phyloP scores from a whole-genome alignment of 371 early-diverging fungal species.

The Haplosporangium sp. region DNA sequence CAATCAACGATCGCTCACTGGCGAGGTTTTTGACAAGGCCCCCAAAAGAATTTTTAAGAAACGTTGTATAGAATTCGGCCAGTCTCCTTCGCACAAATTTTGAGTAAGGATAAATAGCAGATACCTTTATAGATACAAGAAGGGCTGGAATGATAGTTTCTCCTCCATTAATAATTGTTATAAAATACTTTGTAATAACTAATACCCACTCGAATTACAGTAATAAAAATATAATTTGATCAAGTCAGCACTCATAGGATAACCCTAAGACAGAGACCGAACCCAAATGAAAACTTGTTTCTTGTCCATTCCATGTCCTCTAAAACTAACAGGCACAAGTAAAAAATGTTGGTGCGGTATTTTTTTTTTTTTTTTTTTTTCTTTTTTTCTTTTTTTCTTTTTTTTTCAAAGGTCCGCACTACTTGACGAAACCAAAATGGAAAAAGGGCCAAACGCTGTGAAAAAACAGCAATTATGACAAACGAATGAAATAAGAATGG shows the following conservation, averaged over 20 bases:
- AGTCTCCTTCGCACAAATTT: neutral
- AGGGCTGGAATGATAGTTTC: too few relatives aligned
- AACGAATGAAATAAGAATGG: neutral
- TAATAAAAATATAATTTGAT: too few relatives aligned
- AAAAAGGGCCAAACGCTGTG: neutral
- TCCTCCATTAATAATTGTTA: too few relatives aligned
- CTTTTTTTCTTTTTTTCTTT: neutral
- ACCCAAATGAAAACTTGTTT: neutral
- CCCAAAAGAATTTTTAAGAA: neutral
- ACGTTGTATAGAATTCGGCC: neutral
- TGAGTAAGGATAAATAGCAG: too few relatives aligned
- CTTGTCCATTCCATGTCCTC: neutral
- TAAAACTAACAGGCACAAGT: neutral
- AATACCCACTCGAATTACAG: too few relatives aligned
- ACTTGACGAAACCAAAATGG: neutral
- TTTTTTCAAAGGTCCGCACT: constrained; percentile 1
- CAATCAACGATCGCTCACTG: too few relatives aligned
- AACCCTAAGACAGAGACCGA: too few relatives aligned
- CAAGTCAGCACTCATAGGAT: too few relatives aligned
- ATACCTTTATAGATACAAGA: too few relatives aligned
- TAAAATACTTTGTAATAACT: too few relatives aligned
- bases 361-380: neutral
- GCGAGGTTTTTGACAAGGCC: too few relatives aligned
- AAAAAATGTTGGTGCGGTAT: neutral
- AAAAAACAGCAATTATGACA: neutral